phyloP scores from a whole-genome alignment of 345 rosid genomes.

The Mercurialis annua region DNA sequence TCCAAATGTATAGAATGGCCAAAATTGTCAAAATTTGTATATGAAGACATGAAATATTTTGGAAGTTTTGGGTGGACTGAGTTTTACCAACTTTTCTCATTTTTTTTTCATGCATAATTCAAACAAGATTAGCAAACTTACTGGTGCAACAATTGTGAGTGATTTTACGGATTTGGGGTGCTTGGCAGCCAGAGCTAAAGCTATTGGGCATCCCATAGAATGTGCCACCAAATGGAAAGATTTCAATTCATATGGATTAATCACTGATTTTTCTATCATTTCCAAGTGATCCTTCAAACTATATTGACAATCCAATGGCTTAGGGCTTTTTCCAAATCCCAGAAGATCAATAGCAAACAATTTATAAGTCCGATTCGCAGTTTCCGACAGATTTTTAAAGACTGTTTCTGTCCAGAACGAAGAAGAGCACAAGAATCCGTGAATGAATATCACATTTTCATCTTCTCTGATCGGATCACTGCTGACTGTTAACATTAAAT shows the following conservation, averaged over 20 bases:
- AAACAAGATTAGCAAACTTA: too few species aligned
- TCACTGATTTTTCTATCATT: conserved; percentile 58
- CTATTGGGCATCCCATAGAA: conserved; percentile 77
- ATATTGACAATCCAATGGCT: conserved; percentile 56
- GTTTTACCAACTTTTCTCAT: too few species aligned
- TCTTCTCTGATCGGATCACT: conserved; percentile 19
- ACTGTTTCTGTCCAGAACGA: conserved; percentile 62
- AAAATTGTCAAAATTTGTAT: too few species aligned
- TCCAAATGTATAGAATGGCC: too few species aligned
- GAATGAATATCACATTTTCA: conserved; percentile 71
- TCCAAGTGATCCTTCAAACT: conserved; percentile 56
- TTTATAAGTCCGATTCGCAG: conserved; percentile 32
- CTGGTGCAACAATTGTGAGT: conserved; percentile 62
- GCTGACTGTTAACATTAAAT: too few species aligned
- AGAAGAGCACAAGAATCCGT: conserved; percentile 67
- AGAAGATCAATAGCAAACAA: conserved; percentile 60
- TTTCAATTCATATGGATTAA: conserved; percentile 37
- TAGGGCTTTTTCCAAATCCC: conserved; percentile 78
- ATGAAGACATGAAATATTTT: too few species aligned
- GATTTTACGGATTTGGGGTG: conserved; percentile 46
- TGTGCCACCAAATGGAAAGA: conserved; percentile 76
- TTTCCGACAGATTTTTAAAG: conserved; percentile 45
- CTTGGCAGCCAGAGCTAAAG: conserved; percentile 61
- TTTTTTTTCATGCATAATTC: too few species aligned
- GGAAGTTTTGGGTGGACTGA: too few species aligned